A percentile compares a stretch with the other conserved stretches of the same genome.
phyloP scores from a whole-genome alignment of 306 rosid species.

The Macrotyloma uniflorum region DNA sequence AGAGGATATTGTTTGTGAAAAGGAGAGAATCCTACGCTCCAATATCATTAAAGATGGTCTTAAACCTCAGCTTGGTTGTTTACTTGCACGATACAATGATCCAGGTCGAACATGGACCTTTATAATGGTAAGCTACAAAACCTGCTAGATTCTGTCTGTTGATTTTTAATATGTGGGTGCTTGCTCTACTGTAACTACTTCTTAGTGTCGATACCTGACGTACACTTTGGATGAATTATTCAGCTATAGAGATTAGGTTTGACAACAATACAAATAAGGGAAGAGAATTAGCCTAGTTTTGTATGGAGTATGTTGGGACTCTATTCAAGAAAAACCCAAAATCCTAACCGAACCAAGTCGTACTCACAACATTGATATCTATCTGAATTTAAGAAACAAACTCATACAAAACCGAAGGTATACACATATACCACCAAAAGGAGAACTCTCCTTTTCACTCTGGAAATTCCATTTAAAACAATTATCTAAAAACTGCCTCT shows the following conservation, averaged over 20 bases:
- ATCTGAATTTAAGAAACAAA: too few species aligned
- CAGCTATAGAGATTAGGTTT: not conserved
- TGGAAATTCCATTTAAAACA: too few species aligned
- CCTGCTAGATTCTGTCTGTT: slow-evolving; percentile 1
- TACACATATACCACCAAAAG: not conserved
- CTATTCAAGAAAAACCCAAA: too few species aligned
- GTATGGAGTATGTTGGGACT: not conserved
- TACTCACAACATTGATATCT: too few species aligned
- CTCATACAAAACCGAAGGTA: too few species aligned
- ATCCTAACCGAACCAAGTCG: too few species aligned
- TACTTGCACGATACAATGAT: slow-evolving; percentile 96
- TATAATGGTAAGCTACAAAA: slow-evolving; percentile 60
- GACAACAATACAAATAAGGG: not conserved
- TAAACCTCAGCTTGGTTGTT: slow-evolving; percentile 72
- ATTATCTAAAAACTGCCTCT: too few species aligned
- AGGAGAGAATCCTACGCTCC: slow-evolving; percentile 60
- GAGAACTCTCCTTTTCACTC: not conserved
- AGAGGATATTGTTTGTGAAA: slow-evolving; percentile 58
- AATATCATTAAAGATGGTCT: slow-evolving; percentile 64
- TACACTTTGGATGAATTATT: not conserved
- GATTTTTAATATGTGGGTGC: slow-evolving; percentile 21
- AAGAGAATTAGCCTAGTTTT: not conserved
- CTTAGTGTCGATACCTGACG: not conserved
- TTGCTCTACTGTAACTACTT: slow-evolving; percentile 10
- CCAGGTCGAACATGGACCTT: slow-evolving; percentile 86